Conservation (phyloP, 371 early-diverging fungal genomes). For the Choanephora cucurbitarum region DNA sequence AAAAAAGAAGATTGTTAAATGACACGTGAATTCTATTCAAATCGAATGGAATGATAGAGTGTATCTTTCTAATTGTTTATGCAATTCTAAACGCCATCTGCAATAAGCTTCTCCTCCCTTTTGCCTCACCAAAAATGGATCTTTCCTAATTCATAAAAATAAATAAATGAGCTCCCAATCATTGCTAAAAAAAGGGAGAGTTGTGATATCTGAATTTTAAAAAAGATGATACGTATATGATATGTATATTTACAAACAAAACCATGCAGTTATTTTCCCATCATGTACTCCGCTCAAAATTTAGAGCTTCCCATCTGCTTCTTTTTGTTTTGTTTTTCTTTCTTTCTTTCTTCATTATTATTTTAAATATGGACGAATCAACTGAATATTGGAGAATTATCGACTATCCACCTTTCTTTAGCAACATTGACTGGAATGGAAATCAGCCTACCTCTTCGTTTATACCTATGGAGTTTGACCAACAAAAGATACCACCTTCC, state of each 20-base stretch:
- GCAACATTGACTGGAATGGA: conserved; percentile 26
- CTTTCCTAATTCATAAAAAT: too few relatives aligned
- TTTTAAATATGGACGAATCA: conserved; percentile 21
- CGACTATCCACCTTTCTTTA: conserved; percentile 24
- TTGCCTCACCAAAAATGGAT: too few relatives aligned
- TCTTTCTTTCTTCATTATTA: conserved; percentile 1
- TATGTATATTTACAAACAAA: neutral
- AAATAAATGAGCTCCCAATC: too few relatives aligned
- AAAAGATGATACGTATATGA: too few relatives aligned
- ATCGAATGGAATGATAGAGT: too few relatives aligned
- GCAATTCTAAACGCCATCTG: too few relatives aligned
- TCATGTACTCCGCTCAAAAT: conserved; percentile 1
- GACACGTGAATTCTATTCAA: too few relatives aligned
- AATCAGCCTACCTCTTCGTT: conserved; percentile 2
- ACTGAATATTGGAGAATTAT: conserved; percentile 21
- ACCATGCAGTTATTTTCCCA: neutral
- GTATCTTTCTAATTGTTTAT: too few relatives aligned
- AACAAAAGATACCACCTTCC: conserved; percentile 16
- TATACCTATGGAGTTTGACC: conserved; percentile 17
- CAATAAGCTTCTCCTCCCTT: too few relatives aligned
- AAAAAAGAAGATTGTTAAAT: too few relatives aligned
- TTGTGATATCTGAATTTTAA: too few relatives aligned
- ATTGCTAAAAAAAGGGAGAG: too few relatives aligned
- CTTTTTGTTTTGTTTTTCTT: conserved; percentile 6
- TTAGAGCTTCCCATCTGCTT: neutral